Evolutionary conservation across 306 rosid genomes (phyloP).

Genomic region (Dryas octopetala): DNA sequence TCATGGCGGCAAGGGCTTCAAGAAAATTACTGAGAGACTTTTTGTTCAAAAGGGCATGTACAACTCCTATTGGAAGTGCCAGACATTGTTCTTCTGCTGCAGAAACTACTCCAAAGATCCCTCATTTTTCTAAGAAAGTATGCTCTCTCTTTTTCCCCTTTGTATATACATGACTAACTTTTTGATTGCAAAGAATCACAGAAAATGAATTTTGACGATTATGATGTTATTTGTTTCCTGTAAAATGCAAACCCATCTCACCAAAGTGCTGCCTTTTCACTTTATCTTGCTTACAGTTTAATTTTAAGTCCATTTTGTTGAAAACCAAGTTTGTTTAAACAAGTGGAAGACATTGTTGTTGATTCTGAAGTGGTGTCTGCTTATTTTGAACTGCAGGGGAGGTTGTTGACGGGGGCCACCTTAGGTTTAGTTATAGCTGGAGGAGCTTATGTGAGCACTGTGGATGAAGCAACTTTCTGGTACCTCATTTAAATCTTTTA

Average conservation of each 20-base stretch:
- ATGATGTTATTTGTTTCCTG: constrained; percentile 2
- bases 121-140: constrained; percentile 82
- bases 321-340: not conserved
- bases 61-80: constrained; percentile 35
- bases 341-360: constrained; percentile 1
- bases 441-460: constrained; percentile 98
- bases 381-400: constrained; percentile 61
- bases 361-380: constrained; percentile 20
- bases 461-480: constrained; percentile 99
- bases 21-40: constrained; percentile 50
- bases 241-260: not conserved
- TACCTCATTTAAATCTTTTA: constrained; percentile 50
- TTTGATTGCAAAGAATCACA: not conserved
- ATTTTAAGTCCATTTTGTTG: not conserved
- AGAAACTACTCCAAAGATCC: constrained; percentile 54
- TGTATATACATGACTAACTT: not conserved
- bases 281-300: not conserved
- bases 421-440: constrained; percentile 81
- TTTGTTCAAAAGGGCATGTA: constrained; percentile 30
- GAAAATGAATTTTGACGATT: not conserved
- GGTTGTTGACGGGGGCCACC: constrained; percentile 77
- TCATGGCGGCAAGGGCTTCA: constrained; percentile 79
- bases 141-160: constrained; percentile 19
- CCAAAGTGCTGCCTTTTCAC: not conserved
- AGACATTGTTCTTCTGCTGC: constrained; percentile 65